Conservation (phyloP, 1,139 yeast species). For the Saccharomyces hybrid region DNA sequence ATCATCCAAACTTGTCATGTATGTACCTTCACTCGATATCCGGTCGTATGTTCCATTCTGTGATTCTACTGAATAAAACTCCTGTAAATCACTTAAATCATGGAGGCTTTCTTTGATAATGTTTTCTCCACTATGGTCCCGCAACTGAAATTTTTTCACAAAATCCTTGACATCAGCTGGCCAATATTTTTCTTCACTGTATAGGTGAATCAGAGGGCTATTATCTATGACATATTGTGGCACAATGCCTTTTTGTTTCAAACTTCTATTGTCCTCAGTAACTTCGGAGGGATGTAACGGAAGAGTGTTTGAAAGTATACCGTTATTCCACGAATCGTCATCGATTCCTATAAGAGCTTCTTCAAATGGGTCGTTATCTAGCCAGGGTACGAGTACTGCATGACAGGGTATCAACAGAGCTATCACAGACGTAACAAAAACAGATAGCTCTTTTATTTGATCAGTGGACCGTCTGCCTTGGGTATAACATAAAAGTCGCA, state of each 20-base stretch:
- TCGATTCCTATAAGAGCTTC: constrained; percentile 6
- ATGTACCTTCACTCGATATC: constrained; percentile 34
- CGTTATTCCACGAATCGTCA: constrained; percentile 2
- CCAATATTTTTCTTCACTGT: constrained; percentile 78
- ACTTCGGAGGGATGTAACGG: constrained; percentile 21
- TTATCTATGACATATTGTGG: constrained; percentile 69
- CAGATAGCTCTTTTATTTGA: not conserved
- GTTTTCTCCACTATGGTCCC: constrained; percentile 12
- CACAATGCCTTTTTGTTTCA: constrained; percentile 38
- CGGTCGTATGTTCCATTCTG: constrained; percentile 13
- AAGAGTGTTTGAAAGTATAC: constrained; percentile 2
- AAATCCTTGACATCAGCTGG: constrained; percentile 75
- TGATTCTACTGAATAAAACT: constrained; percentile 16
- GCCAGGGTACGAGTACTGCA: constrained; percentile 16
- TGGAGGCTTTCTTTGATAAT: constrained; percentile 29
- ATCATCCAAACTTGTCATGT: constrained; percentile 59
- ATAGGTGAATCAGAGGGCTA: constrained; percentile 77
- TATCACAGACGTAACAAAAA: constrained; percentile 2
- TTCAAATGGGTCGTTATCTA: constrained; percentile 21
- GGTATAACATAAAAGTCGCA: not conserved
- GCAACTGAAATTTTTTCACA: constrained; percentile 55
- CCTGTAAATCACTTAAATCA: constrained; percentile 19
- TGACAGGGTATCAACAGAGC: not conserved
- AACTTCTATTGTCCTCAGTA: constrained; percentile 23
- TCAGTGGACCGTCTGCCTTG: not conserved